phyloP scores from a whole-genome alignment of 495 filamentous ascomycete genomes.

The Aspergillus bertholletiae region DNA sequence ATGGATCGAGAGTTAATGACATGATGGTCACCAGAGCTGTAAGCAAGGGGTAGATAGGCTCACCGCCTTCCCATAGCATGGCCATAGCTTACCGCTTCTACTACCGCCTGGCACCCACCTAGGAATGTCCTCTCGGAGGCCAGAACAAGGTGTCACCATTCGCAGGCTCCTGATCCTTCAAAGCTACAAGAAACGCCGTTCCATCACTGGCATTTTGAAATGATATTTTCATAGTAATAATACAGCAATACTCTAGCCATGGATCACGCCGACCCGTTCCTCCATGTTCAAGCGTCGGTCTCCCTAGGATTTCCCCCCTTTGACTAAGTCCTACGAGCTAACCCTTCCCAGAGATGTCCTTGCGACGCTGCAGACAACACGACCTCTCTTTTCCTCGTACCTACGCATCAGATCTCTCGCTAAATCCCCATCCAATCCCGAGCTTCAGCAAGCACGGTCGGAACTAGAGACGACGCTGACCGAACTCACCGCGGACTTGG shows the following conservation, averaged over 20 bases:
- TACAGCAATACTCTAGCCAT: constrained; percentile 30
- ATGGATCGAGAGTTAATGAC: not conserved
- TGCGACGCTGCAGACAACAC: constrained; percentile 69
- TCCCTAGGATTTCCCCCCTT: constrained; percentile 2
- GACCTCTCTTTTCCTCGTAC: constrained; percentile 89
- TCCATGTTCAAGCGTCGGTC: constrained; percentile 82
- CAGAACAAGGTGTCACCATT: too few species aligned
- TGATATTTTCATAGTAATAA: not conserved
- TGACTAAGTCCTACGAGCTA: too few species aligned
- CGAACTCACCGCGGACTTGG: constrained; percentile 78
- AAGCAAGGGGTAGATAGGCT: not conserved
- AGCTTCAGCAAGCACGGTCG: constrained; percentile 75
- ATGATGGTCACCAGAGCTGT: not conserved
- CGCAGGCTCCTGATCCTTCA: not conserved
- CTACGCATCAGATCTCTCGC: constrained; percentile 89
- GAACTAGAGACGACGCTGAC: constrained; percentile 78
- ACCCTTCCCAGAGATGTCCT: constrained; percentile 70
- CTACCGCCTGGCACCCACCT: constrained; percentile 11
- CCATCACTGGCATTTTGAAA: not conserved
- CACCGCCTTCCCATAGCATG: not conserved
- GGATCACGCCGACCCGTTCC: constrained; percentile 80
- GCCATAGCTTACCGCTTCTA: constrained; percentile 6
- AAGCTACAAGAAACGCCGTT: not conserved
- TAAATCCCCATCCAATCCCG: constrained; percentile 67
- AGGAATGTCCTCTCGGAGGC: not conserved